Base-by-base conservation (phyloP, 805 yeast genomes). In the Metschnikowia shivogae region DNA sequence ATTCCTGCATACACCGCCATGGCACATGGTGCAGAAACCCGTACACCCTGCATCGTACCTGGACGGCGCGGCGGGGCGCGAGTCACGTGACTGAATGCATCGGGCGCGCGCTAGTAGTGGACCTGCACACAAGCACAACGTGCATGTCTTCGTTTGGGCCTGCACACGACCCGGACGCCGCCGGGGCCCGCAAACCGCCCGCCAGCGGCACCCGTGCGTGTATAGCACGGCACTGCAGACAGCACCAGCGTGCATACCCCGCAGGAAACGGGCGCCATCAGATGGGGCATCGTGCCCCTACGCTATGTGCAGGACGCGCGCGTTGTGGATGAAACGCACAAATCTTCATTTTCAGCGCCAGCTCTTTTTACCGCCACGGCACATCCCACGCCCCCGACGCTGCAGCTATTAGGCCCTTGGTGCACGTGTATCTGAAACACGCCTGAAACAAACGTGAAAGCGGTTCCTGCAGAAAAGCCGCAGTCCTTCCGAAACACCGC, bases 321-420 rank as follows among this genome's bases (percentile, higher is more conserved):
- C 34, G 31, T 17, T 17, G 20, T 24, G 14, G 14, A 12, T 39
- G 32, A 39, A 31, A 29, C 30, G 29, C 42, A 39, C 34, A 39
- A 39, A 39, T 31, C 42, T 39, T 31, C 36, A 39, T 27, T 9
- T 7, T 11, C 28, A 39, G 22, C 36, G 14, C 13, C 36, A 31
- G 42, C 35, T 31, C 35, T 39, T 31, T 24, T 39, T 39, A 29
- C 40, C 40, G 40, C 40, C 40, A 12, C 40, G 34, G 40, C 40
- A 37, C 40, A 14, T 12, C 27, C n/a, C 34, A 19, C 34, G 27
- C 27, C 8, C 8, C 40, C 26, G 40, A 32, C 33, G 40, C 34
- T 29, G 40, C 26, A 28, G 40, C 27, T 22, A 22, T 22, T 22
- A 22, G 26, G 26, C 26, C 26, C 8, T 22, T 22, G 26, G 6